Evolutionary conservation across 352 stramenopile genomes (phyloP).

Genomic region (Globisporangium nodosum): DNA sequence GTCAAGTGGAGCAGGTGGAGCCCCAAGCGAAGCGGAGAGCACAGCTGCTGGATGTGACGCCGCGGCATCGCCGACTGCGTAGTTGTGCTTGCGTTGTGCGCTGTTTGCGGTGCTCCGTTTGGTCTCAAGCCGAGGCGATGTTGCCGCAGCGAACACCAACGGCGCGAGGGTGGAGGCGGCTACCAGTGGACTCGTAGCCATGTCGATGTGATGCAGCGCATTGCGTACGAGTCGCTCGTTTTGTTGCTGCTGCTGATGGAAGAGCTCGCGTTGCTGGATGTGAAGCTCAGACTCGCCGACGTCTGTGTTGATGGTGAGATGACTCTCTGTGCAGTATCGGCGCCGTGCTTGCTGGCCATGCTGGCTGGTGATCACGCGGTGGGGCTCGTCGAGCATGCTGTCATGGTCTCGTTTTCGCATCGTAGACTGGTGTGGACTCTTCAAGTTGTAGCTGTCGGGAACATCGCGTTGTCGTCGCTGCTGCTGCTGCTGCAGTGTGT

Average conservation of each 20-base stretch:
- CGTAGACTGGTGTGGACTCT: not conserved
- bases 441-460: not conserved
- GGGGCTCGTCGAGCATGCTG: not conserved
- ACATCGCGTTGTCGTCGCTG: not conserved
- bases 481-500: not conserved
- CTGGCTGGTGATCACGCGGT: not conserved
- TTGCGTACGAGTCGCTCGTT: not conserved
- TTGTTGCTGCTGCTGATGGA: conserved; percentile 3
- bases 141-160: conserved; percentile 9
- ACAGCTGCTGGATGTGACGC: not conserved
- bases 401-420: not conserved
- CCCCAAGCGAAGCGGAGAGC: not conserved
- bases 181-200: conserved; percentile 7
- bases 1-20: conserved; percentile 12
- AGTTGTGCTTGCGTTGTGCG: not conserved
- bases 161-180: conserved; percentile 7
- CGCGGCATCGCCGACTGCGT: not conserved
- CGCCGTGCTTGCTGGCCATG: not conserved
- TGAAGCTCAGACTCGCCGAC: not conserved
- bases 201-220: conserved; percentile 2
- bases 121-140: conserved; percentile 7
- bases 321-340: not conserved
- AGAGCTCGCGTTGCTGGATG: not conserved
- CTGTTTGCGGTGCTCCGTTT: not conserved
- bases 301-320: not conserved